Conservation (phyloP, 345 rosid species). For the Lepidium aucheri region DNA sequence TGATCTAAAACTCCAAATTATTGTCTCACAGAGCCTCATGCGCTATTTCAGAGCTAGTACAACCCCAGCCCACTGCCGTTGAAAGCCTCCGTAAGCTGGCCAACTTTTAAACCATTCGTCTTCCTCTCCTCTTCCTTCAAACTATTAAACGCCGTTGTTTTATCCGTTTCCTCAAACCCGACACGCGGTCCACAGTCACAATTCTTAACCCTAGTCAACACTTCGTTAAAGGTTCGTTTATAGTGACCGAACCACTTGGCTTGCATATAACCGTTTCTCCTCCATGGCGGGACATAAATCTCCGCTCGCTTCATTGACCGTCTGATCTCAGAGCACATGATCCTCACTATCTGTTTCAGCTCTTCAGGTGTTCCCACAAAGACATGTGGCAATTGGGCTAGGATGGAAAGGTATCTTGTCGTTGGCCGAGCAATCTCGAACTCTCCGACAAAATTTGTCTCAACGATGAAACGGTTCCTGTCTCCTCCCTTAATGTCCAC, state of each 20-base stretch:
- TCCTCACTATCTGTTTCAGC: slow-evolving; percentile 47
- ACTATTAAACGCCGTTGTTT: neutral
- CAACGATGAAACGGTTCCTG: slow-evolving; percentile 49
- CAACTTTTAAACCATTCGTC: slow-evolving; percentile 13
- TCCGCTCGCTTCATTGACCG: slow-evolving; percentile 44
- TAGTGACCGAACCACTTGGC: slow-evolving; percentile 70
- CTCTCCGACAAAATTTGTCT: slow-evolving; percentile 42
- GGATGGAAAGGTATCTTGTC: slow-evolving; percentile 30
- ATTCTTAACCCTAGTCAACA: slow-evolving; percentile 15
- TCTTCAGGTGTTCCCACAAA: slow-evolving; percentile 47
- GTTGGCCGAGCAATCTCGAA: slow-evolving; percentile 73
- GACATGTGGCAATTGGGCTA: slow-evolving; percentile 38
- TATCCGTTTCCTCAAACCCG: slow-evolving; percentile 7
- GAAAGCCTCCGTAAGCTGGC: slow-evolving; percentile 21
- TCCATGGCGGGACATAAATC: slow-evolving; percentile 74
- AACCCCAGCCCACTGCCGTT: neutral
- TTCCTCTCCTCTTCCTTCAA: neutral
- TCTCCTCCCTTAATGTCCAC: slow-evolving; percentile 41
- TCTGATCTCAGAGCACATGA: slow-evolving; percentile 55
- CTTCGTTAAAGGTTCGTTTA: slow-evolving; percentile 49
- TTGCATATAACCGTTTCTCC: slow-evolving; percentile 66
- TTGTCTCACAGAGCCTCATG: neutral
- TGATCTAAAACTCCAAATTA: neutral
- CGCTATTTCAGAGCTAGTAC: neutral
- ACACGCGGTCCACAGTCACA: slow-evolving; percentile 11